These are phyloP conservation scores for Plasmodium blacklocki DNA, from an alignment of 169 alveolate species.

Conservation along the genomic window DNA sequence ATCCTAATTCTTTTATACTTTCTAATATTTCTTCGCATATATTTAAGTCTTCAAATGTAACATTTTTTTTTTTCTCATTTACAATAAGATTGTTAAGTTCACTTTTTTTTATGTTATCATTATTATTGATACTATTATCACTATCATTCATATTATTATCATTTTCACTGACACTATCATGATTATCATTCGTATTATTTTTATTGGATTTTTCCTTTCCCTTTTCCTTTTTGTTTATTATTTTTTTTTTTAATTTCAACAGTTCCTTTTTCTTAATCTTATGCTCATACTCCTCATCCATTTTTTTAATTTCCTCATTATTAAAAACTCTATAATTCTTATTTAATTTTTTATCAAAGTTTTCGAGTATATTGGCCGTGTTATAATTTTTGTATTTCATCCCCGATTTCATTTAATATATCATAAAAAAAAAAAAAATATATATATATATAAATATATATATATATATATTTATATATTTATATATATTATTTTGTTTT, in stretches of 20 bases:
- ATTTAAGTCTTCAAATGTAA: slow-evolving; percentile 93
- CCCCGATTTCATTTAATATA: not conserved
- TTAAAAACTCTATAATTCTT: slow-evolving; percentile 55
- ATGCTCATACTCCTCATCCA: slow-evolving; percentile 74
- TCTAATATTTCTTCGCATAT: slow-evolving; percentile 95
- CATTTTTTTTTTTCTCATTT: not conserved
- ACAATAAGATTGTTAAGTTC: not conserved
- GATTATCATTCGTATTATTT: not conserved
- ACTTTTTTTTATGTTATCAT: not conserved
- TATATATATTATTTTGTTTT: no score
- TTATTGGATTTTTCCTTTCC: not conserved
- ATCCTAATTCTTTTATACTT: slow-evolving; percentile 93
- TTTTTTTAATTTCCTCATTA: slow-evolving; percentile 18
- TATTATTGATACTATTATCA: not conserved
- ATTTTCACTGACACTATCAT: not conserved
- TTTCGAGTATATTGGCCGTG: slow-evolving; percentile 24
- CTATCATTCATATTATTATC: not conserved
- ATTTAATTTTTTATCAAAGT: slow-evolving; percentile 53
- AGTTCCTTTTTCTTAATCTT: slow-evolving; percentile 26
- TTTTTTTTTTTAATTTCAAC: slow-evolving; percentile 6
- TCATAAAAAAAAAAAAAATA: not conserved
- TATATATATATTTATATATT: not conserved
- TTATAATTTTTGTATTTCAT: slow-evolving; percentile 28
- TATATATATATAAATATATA: not conserved
- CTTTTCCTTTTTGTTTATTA: slow-evolving; percentile 2